A percentile compares a stretch with the other conserved stretches of the same genome.
These are phyloP conservation scores for Mortierella sp. DNA, from an alignment of 371 early-diverging fungal genomes.

Conservation along the genomic window DNA sequence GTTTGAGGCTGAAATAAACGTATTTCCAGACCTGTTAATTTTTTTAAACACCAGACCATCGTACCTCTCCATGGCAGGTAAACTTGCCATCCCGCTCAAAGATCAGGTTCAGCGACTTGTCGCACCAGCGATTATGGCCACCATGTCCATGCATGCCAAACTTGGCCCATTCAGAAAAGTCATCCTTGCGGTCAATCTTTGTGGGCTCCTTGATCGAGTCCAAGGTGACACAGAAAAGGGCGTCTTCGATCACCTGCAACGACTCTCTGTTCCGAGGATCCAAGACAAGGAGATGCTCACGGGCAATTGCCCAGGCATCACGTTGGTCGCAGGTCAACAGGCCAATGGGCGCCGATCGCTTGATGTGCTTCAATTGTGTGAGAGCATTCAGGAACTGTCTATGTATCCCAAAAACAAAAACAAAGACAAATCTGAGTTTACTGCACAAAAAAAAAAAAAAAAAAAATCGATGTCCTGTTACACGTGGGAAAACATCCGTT, in stretches of 20 bases:
- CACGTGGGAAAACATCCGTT: neutral
- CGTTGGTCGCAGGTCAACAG: slow-evolving; percentile 88
- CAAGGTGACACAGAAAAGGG: slow-evolving; percentile 80
- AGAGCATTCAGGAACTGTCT: slow-evolving; percentile 58
- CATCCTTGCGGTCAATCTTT: slow-evolving; percentile 60
- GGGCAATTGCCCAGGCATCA: slow-evolving; percentile 81
- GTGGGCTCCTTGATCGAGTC: slow-evolving; percentile 59
- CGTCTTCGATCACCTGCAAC: slow-evolving; percentile 65
- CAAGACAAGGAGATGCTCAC: slow-evolving; percentile 65
- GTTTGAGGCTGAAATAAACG: no score
- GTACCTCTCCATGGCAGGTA: slow-evolving; percentile 78
- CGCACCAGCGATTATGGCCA: slow-evolving; percentile 93
- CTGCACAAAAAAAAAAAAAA: neutral
- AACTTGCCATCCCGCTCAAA: slow-evolving; percentile 78
- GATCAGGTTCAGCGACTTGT: slow-evolving; percentile 77
- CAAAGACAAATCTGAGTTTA: neutral
- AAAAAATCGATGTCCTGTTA: neutral
- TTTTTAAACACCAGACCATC: no score
- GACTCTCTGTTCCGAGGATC: slow-evolving; percentile 63
- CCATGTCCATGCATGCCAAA: slow-evolving; percentile 67
- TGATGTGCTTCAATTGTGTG: slow-evolving; percentile 55
- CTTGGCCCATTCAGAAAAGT: slow-evolving; percentile 54
- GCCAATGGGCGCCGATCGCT: slow-evolving; percentile 69
- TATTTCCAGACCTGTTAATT: no score
- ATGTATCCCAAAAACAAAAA: neutral